A percentile compares a stretch with the other conserved stretches of the same genome.
phyloP scores from a whole-genome alignment of 169 alveolate genomes.

The Plasmodium gallinaceum region DNA sequence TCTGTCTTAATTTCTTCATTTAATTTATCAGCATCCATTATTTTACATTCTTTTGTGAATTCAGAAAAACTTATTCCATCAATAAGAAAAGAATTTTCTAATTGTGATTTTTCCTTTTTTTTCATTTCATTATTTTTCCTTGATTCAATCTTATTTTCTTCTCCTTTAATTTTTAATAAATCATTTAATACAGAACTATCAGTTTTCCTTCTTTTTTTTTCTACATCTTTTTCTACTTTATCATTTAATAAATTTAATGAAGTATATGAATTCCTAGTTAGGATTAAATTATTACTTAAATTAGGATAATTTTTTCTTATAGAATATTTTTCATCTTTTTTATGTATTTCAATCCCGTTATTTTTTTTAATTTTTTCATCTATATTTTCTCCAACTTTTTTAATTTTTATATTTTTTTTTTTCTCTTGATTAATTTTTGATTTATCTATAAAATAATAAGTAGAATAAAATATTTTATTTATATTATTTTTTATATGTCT shows the following conservation, averaged over 20 bases:
- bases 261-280: conserved; percentile 12
- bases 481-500: no score
- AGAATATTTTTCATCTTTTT: neutral
- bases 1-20: neutral
- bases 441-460: no score
- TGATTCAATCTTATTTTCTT: neutral
- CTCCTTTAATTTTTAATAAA: neutral
- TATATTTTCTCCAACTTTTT: no score
- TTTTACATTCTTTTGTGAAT: conserved; percentile 62
- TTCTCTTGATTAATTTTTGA: neutral
- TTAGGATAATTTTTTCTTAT: neutral
- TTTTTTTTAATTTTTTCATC: neutral
- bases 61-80: conserved; percentile 62
- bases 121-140: neutral
- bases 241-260: neutral
- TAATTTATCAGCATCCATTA: conserved; percentile 3
- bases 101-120: neutral
- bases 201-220: conserved; percentile 45
- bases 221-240: neutral
- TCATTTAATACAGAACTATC: conserved; percentile 10
- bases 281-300: neutral
- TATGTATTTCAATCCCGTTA: neutral
- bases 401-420: neutral
- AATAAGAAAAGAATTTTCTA: conserved; percentile 18
- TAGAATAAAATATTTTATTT: no score